Percentiles rank a stretch among this genome's conserved stretches.
These are phyloP conservation scores for Cryptococcus amylolentus DNA, from an alignment of 1,284 basidiomycete species.

Conservation along the genomic window DNA sequence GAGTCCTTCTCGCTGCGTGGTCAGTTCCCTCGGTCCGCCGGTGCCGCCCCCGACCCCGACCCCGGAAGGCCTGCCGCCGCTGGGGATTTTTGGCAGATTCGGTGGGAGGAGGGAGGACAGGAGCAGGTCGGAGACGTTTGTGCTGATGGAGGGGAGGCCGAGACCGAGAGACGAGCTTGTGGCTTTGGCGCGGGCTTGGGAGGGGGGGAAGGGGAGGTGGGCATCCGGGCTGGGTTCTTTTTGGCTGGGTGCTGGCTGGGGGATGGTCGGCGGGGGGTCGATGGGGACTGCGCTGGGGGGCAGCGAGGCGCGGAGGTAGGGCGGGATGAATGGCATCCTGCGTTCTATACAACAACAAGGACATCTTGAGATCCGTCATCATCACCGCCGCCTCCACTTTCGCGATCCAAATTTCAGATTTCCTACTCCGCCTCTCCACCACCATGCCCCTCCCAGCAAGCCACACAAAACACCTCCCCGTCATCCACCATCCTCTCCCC, in stretches of 20 bases:
- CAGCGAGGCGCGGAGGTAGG: constrained; percentile 4
- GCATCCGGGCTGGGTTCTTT: neutral
- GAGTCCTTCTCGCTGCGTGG: constrained; percentile 40
- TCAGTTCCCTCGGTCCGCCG: constrained; percentile 31
- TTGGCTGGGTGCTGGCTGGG: neutral
- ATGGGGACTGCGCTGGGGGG: constrained; percentile 14
- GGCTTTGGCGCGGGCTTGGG: neutral
- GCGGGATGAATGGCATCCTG: neutral
- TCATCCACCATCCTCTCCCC: constrained; percentile 56
- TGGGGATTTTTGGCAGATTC: constrained; percentile 39
- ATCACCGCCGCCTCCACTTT: neutral
- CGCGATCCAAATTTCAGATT: neutral
- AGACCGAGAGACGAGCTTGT: neutral
- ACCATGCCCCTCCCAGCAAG: constrained; percentile 14
- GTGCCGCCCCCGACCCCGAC: neutral
- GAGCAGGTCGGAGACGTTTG: constrained; percentile 45
- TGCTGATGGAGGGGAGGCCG: constrained; percentile 18
- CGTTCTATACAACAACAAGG: no score
- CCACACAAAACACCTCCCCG: constrained; percentile 61
- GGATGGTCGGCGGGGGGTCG: constrained; percentile 1
- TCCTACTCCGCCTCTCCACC: neutral
- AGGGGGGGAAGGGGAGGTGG: constrained; percentile 10
- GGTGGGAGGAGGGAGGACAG: constrained; percentile 39
- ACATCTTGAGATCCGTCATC: neutral
- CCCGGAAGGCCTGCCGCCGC: neutral